Base-by-base conservation (phyloP, 148 eudicot species). In the Camellia lanceoleosa region DNA sequence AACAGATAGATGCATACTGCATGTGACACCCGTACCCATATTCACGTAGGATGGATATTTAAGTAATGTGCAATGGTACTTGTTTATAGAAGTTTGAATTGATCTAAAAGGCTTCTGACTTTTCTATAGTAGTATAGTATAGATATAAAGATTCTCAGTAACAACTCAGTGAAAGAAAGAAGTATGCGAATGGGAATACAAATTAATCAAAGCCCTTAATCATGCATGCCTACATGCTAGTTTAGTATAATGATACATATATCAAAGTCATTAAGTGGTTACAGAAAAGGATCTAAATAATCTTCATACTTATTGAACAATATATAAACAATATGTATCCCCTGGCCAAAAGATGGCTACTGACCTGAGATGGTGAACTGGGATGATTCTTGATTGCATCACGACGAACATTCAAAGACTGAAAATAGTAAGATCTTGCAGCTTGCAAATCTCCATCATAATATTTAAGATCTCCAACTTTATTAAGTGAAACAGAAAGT, bases 391-490 rank as follows among this genome's bases (percentile, higher is more conserved):
- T 91, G 86, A 92, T 80, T 58, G 98, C 89, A 82, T 83, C 79
- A 51, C 95, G 93, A 64, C 99, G 99, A 80, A 93, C 92, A 78
- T 91, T 88, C 84, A 96, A 82, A 80, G 97, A 93, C 77, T 85
- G 90, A 75, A 81, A 80, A 88, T 96, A 96, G 83, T 87, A 86
- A 44, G 89, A 86, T 85, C 92, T 89, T 43, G 98, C 87, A 78
- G 91, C 95, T 89, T 91, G 85, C 78, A 96, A 85, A 82, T 96
- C 94, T 64, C 90, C 98, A 51, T 82, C 99, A 82, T 96, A 93
- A 78, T 93, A 96, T 85, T 93, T 93, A 51, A 96, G 87, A 80
- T 96, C 99, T 85, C 99, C 99, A 70, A 96, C 90, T 86, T 96
- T 96, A 83, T 96, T 96, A 47, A 93, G 89, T 47, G 99, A 96